Evolutionary conservation across 768 basidiomycete genomes (phyloP).

Genomic region (Tubosaeta sp.): DNA sequence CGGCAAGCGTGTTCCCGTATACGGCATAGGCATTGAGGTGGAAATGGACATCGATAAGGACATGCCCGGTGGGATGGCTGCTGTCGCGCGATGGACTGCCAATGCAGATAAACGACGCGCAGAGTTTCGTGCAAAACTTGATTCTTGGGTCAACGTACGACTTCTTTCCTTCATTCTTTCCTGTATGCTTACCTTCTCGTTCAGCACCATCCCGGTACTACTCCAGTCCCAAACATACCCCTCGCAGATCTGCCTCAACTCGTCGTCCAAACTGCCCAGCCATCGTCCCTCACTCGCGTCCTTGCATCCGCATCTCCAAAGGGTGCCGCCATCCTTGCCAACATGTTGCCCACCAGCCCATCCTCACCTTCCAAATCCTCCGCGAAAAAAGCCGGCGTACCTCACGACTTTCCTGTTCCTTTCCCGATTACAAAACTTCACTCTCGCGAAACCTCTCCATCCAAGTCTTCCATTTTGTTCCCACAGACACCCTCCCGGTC

Average conservation of each 20-base stretch:
- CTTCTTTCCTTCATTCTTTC: not conserved
- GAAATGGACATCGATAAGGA: slow-evolving; percentile 81
- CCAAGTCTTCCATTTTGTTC: slow-evolving; percentile 48
- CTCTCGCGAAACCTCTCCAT: slow-evolving; percentile 36
- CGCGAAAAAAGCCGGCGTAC: slow-evolving; percentile 9
- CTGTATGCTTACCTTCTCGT: slow-evolving; percentile 8
- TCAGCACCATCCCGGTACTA: slow-evolving; percentile 48
- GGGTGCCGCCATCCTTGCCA: slow-evolving; percentile 32
- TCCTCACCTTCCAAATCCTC: slow-evolving; percentile 37
- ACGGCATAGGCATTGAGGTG: slow-evolving; percentile 84
- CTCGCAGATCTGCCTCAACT: slow-evolving; percentile 63
- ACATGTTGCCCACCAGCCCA: slow-evolving; percentile 28
- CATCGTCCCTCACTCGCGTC: slow-evolving; percentile 64
- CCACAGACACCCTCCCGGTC: slow-evolving; percentile 64
- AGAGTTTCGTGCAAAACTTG: slow-evolving; percentile 55
- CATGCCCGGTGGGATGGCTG: slow-evolving; percentile 81
- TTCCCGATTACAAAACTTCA: slow-evolving; percentile 43
- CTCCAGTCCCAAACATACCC: slow-evolving; percentile 55
- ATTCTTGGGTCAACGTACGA: slow-evolving; percentile 58
- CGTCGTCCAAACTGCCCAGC: slow-evolving; percentile 40
- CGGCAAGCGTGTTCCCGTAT: slow-evolving; percentile 68
- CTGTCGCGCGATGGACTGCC: slow-evolving; percentile 84
- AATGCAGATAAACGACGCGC: slow-evolving; percentile 57
- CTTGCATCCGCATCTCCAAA: slow-evolving; percentile 76
- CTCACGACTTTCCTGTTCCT: slow-evolving; percentile 28